These are phyloP conservation scores for Elsinoe perseae DNA, from an alignment of 2,329 filamentous ascomycete genomes.

Conservation along the genomic window DNA sequence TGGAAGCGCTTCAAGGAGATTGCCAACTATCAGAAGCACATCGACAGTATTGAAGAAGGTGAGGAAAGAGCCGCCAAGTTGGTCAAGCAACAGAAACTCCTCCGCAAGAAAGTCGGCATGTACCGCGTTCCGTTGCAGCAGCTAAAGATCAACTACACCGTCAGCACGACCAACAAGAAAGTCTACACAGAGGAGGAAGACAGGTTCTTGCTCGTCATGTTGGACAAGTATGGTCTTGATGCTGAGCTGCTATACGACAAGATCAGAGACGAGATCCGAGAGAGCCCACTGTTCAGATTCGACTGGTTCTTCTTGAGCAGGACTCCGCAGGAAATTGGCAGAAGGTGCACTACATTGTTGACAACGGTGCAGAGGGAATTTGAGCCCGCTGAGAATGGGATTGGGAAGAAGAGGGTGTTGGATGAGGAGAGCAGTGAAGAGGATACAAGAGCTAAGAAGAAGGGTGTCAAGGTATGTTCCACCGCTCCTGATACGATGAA, in stretches of 20 bases:
- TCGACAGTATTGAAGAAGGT: constrained; percentile 83
- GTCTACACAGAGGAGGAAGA: constrained; percentile 99
- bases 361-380: constrained; percentile 94
- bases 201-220: constrained; percentile 83
- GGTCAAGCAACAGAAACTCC: constrained; percentile 84
- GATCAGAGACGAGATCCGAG: constrained; percentile 94
- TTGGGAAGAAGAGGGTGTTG: constrained; percentile 66
- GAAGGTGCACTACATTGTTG: constrained; percentile 86
- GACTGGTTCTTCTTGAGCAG: constrained; percentile 99
- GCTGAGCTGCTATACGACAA: constrained; percentile 83
- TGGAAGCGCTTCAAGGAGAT: constrained; percentile 94
- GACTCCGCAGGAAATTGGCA: constrained; percentile 84
- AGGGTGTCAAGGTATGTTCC: constrained; percentile 71
- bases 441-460: constrained; percentile 87
- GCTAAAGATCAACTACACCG: constrained; percentile 97
- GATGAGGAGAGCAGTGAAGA: constrained; percentile 80
- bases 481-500: constrained; percentile 16
- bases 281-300: constrained; percentile 90
- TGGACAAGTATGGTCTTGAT: constrained; percentile 88
- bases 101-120: constrained; percentile 90
- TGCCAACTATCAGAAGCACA: constrained; percentile 77
- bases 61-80: constrained; percentile 85
- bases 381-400: constrained; percentile 58
- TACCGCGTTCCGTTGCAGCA: constrained; percentile 97
- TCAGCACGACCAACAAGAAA: constrained; percentile 99